These are phyloP conservation scores for Fusarium buharicum DNA, from an alignment of 2,329 filamentous ascomycete genomes.

Conservation along the genomic window DNA sequence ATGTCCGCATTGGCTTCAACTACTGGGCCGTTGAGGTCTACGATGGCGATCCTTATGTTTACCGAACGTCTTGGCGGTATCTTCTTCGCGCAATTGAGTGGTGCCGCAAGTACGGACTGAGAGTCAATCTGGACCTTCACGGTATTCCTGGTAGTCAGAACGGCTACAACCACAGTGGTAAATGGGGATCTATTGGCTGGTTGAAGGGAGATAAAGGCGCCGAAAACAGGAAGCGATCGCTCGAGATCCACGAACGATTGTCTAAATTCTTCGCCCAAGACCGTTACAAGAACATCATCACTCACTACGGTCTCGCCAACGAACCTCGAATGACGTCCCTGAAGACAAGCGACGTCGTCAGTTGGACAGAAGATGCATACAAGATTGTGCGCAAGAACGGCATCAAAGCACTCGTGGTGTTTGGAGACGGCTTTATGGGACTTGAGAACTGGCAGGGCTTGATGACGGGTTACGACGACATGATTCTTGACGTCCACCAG, in stretches of 20 bases:
- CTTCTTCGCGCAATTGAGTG: constrained; percentile 93
- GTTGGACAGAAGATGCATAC: constrained; percentile 83
- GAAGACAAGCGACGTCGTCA: constrained; percentile 71
- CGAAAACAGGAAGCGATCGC: constrained; percentile 80
- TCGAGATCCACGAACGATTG: constrained; percentile 87
- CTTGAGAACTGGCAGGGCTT: constrained; percentile 90
- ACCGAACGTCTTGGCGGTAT: constrained; percentile 90
- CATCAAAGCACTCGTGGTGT: constrained; percentile 76
- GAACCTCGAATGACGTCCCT: constrained; percentile 90
- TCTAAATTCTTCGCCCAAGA: constrained; percentile 93
- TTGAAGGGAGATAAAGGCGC: constrained; percentile 88
- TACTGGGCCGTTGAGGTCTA: constrained; percentile 95
- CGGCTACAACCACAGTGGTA: constrained; percentile 96
- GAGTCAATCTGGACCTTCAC: constrained; percentile 93
- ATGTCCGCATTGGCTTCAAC: constrained; percentile 93
- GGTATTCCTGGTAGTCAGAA: constrained; percentile 94
- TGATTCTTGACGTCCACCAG: constrained; percentile 96
- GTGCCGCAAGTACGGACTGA: constrained; percentile 88
- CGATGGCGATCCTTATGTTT: constrained; percentile 86
- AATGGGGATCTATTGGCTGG: constrained; percentile 84
- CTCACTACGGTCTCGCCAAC: constrained; percentile 94
- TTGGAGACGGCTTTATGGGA: constrained; percentile 95
- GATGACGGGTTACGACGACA: constrained; percentile 74
- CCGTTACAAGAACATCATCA: constrained; percentile 90
- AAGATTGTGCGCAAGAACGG: constrained; percentile 80